Evolutionary conservation across 2,329 filamentous ascomycete species (phyloP).

Genomic region (Diaporthe amygdali): DNA sequence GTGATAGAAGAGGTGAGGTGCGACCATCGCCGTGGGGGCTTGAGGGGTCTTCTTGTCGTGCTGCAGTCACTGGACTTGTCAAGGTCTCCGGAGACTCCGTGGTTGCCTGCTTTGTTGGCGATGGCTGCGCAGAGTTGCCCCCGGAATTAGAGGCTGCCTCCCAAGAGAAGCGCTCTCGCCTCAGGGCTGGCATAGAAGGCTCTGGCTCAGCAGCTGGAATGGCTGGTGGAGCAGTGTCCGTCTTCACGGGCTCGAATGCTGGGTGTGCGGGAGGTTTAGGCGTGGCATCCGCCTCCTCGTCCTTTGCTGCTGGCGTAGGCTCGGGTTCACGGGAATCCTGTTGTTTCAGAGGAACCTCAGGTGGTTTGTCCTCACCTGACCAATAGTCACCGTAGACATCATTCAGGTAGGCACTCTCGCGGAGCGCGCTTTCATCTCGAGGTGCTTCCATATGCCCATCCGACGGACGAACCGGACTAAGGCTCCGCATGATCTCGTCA

Average conservation of each 20-base stretch:
- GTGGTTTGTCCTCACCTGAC: constrained; percentile 51
- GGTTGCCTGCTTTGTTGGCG: not conserved
- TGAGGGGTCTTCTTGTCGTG: not conserved
- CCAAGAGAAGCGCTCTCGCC: constrained; percentile 48
- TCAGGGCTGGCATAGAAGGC: not conserved
- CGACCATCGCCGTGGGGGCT: constrained; percentile 10
- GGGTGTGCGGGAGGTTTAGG: not conserved
- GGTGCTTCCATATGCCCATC: not conserved
- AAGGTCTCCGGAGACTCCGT: not conserved
- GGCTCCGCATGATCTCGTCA: constrained; percentile 76
- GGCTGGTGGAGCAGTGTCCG: not conserved
- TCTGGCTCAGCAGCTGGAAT: constrained; percentile 12
- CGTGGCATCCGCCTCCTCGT: not conserved
- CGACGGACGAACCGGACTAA: constrained; percentile 55
- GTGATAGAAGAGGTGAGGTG: constrained; percentile 17
- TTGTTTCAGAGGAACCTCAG: not conserved
- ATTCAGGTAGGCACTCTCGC: constrained; percentile 68
- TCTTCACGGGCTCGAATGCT: not conserved
- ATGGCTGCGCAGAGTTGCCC: not conserved
- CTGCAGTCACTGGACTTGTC: not conserved
- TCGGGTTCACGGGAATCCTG: not conserved
- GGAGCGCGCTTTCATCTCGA: constrained; percentile 24
- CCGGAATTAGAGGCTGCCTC: constrained; percentile 37
- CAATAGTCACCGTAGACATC: constrained; percentile 74
- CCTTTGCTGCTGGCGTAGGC: not conserved